Base-by-base conservation (phyloP, 2,329 filamentous ascomycete species). In the Hirsutella rhossiliensis region DNA sequence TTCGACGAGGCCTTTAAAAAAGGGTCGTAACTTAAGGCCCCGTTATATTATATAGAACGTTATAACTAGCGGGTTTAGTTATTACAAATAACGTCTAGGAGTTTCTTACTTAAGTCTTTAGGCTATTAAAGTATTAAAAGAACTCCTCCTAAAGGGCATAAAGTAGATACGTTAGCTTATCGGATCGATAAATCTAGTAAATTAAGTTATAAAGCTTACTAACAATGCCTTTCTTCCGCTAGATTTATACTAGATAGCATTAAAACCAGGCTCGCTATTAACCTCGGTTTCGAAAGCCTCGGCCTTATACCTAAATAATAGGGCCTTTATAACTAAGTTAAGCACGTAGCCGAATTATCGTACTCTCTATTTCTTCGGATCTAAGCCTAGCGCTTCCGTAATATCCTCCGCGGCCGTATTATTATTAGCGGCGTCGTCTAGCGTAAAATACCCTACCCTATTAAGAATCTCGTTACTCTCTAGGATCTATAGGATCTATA, bases 401-500 rank as follows among this genome's bases (percentile, higher is more conserved):
- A 38, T 38, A 18, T 18, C 34, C 34, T 38, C 18, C 32, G 32
- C 15, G 15, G 32, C 32, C 15, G 32, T 36, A 17, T 36, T 36
- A 36, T 36, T 36, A 9, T 15, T 15, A n/a, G 32, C 11, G 32
- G n/a, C n/a, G n/a, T n/a, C n/a, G 11, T 36, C 32, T 11, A 36
- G n/a, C 15, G 32, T 36, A 15, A 15, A 19, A 20, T 38, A 38
- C 7, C 18, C 36, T 7, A 43, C 42, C 31, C 41, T 44, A 15
- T 44, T 39, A 11, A 38, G 37, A 31, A 46, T 38, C 18, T 41
- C 42, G 15, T 41, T 40, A 18, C 11, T 12, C 38, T 27, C 19
- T 7, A 43, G n/a, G 40, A 49, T 37, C 3, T 49, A 31, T 30
- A 48, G 18, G 18, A 51, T 38, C 28, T 51, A 17, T 5, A 40